Percentiles rank a stretch among this genome's conserved stretches.
These are phyloP conservation scores for Coprinopsis sp. DNA, from an alignment of 768 basidiomycete species.

Conservation along the genomic window DNA sequence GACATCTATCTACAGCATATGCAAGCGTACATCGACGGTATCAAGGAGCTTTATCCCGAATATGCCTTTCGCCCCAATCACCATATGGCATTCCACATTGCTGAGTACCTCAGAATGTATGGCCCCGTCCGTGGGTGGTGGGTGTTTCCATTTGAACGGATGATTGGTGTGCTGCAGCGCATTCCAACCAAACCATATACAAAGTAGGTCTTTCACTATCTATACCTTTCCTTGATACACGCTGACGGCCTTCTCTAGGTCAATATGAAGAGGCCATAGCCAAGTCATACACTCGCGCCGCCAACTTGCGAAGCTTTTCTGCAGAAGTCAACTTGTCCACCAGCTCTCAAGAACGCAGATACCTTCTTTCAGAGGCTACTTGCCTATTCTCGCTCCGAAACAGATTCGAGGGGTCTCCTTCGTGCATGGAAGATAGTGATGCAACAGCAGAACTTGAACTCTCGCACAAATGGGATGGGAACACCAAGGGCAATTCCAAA, in stretches of 20 bases:
- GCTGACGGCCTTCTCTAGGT: slow-evolving; percentile 7
- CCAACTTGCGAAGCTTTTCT: no score
- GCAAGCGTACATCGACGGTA: slow-evolving; percentile 23
- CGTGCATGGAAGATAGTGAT: no score
- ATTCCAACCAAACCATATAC: slow-evolving; percentile 14
- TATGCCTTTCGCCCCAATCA: slow-evolving; percentile 29
- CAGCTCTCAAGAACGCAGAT: no score
- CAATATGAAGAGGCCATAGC: slow-evolving; percentile 16
- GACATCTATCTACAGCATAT: slow-evolving; percentile 14
- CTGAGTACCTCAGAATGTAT: slow-evolving; percentile 24
- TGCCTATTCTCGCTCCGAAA: no score
- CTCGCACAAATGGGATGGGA: no score
- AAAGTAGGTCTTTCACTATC: slow-evolving; percentile 12
- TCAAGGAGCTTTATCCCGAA: slow-evolving; percentile 28
- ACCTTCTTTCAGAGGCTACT: no score
- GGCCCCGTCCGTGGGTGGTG: slow-evolving; percentile 35
- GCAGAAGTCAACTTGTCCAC: no score
- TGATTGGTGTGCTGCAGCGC: slow-evolving; percentile 23
- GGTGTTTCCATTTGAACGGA: slow-evolving; percentile 31
- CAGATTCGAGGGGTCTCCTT: no score
- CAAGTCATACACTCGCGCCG: slow-evolving; percentile 8
- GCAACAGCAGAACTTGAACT: no score
- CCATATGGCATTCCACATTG: slow-evolving; percentile 36
- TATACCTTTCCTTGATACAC: neutral
- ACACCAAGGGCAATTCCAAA: no score